Evolutionary conservation across 345 rosid genomes (phyloP).

Genomic region (Murraya paniculata): DNA sequence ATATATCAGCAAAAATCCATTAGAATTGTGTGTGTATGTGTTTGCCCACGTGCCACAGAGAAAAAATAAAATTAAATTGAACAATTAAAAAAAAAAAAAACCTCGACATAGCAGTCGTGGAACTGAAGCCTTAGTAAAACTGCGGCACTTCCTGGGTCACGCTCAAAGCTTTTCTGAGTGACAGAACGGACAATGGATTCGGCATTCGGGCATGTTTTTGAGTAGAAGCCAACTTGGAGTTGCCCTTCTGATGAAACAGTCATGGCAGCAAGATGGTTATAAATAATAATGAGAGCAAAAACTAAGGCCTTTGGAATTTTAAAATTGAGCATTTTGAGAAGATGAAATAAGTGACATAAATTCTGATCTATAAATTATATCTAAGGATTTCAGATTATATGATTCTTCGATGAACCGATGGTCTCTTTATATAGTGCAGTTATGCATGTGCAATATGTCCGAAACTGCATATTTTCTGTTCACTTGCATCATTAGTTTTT

Average conservation of each 20-base stretch:
- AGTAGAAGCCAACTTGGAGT: slow-evolving; percentile 51
- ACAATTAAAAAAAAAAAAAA: slow-evolving; percentile 9
- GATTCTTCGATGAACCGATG: no score
- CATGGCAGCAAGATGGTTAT: background rate
- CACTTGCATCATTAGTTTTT: no score
- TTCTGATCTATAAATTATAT: no score
- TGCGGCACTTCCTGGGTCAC: slow-evolving; percentile 41
- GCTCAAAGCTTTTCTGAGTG: slow-evolving; percentile 27
- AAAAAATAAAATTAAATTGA: no score
- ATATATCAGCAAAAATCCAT: no score
- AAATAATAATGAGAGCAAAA: slow-evolving; percentile 8
- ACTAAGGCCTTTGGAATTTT: background rate
- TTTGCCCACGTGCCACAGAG: no score
- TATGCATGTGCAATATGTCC: no score
- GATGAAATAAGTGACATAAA: background rate
- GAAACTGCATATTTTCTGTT: no score
- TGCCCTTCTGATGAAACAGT: slow-evolving; percentile 30
- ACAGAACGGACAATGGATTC: slow-evolving; percentile 40
- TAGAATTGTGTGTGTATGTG: no score
- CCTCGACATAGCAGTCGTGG: slow-evolving; percentile 75
- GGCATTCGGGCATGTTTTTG: slow-evolving; percentile 45
- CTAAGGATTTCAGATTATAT: no score
- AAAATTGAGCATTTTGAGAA: slow-evolving; percentile 10
- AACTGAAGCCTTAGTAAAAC: slow-evolving; percentile 56
- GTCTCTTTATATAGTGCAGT: no score